phyloP scores from a whole-genome alignment of 1,284 basidiomycete genomes.

The Acaromyces ingoldii region DNA sequence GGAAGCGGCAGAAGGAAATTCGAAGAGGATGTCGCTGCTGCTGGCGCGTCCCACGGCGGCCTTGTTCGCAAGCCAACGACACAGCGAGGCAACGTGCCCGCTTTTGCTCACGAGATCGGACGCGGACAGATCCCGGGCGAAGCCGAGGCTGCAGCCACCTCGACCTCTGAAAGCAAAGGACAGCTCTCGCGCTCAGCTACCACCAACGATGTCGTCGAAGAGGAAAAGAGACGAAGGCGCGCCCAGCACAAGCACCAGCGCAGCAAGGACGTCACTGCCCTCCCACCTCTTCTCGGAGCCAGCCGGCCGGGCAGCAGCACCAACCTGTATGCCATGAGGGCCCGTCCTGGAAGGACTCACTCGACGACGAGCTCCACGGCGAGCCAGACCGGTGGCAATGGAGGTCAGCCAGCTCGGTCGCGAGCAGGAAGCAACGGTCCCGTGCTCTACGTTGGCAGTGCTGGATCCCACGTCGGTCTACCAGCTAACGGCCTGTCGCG shows the following conservation, averaged over 20 bases:
- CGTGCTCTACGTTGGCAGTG: slow-evolving; percentile 27
- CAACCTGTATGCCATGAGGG: slow-evolving; percentile 23
- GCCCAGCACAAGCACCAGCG: slow-evolving; percentile 19
- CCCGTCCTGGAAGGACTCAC: slow-evolving; percentile 18
- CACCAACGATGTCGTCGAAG: too few species aligned
- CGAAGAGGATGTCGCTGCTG: too few species aligned
- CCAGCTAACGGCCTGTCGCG: not conserved
- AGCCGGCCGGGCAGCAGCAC: slow-evolving; percentile 28
- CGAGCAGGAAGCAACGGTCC: slow-evolving; percentile 19
- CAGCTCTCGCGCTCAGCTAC: not conserved
- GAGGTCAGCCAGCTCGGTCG: slow-evolving; percentile 15
- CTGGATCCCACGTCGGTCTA: slow-evolving; percentile 11
- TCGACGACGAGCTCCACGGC: slow-evolving; percentile 11
- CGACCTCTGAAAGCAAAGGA: slow-evolving; percentile 6
- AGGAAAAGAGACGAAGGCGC: slow-evolving; percentile 13
- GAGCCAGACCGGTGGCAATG: slow-evolving; percentile 2
- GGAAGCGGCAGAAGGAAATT: too few species aligned
- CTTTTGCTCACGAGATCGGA: slow-evolving; percentile 36
- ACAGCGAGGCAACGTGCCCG: slow-evolving; percentile 34
- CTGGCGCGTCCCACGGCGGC: too few species aligned
- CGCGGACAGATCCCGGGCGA: slow-evolving; percentile 39
- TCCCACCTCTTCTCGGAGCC: slow-evolving; percentile 37
- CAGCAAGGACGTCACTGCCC: slow-evolving; percentile 33
- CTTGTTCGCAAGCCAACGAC: too few species aligned
- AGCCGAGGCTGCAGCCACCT: slow-evolving; percentile 7